Evolutionary conservation across 345 rosid genomes (phyloP).

Genomic region (Brassica nigra): DNA sequence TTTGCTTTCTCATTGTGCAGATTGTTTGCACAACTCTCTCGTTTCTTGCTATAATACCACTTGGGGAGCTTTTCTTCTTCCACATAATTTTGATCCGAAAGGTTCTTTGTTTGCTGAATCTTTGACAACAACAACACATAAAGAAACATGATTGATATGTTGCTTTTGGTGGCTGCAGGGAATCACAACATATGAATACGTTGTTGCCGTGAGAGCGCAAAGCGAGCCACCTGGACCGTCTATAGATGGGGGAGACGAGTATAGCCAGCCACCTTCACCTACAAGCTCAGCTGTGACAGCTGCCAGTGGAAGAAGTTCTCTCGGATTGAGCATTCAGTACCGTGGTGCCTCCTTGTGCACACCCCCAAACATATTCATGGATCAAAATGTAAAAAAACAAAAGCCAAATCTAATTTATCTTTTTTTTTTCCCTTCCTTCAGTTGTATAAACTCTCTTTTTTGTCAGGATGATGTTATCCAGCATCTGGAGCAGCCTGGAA

Average conservation of each 20-base stretch:
- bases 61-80: constrained; percentile 90
- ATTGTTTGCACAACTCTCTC: constrained; percentile 75
- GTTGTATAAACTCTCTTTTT: not conserved
- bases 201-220: constrained; percentile 89
- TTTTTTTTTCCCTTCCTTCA: not conserved
- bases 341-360: constrained; percentile 87
- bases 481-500: constrained; percentile 88
- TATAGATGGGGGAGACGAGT: constrained; percentile 68
- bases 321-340: constrained; percentile 79
- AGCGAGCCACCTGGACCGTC: constrained; percentile 78
- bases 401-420: not conserved
- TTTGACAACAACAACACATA: not conserved
- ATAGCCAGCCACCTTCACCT: constrained; percentile 74
- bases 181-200: constrained; percentile 90
- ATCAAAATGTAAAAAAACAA: constrained; percentile 60
- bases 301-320: constrained; percentile 83
- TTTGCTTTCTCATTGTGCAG: constrained; percentile 46
- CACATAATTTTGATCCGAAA: constrained; percentile 85
- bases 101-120: constrained; percentile 40
- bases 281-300: constrained; percentile 86
- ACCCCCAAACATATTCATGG: constrained; percentile 97
- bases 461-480: constrained; percentile 84
- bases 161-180: constrained; percentile 56
- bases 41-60: constrained; percentile 74
- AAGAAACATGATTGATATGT: constrained; percentile 2